These are phyloP conservation scores for Juglanconis oblonga DNA, from an alignment of 2,329 filamentous ascomycete genomes.

Conservation along the genomic window DNA sequence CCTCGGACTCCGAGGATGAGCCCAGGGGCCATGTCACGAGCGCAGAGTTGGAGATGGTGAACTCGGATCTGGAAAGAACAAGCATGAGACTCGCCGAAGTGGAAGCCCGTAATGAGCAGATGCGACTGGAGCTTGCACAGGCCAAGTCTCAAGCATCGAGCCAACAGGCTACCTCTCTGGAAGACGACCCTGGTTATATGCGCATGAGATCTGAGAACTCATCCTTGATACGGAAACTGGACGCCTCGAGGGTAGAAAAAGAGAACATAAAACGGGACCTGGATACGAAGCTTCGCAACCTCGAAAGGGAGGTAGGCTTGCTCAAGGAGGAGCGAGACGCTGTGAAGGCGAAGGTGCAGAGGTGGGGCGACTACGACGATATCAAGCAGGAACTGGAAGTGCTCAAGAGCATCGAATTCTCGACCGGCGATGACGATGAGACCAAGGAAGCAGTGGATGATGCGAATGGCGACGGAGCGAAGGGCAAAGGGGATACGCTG, in stretches of 20 bases:
- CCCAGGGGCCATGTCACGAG: constrained; percentile 68
- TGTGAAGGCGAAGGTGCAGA: constrained; percentile 77
- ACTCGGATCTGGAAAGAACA: constrained; percentile 86
- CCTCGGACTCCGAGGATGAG: constrained; percentile 49
- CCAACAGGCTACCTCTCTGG: constrained; percentile 59
- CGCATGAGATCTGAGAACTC: constrained; percentile 91
- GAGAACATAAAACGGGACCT: constrained; percentile 75
- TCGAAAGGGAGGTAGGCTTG: constrained; percentile 74
- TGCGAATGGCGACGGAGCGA: constrained; percentile 49
- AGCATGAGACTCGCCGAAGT: constrained; percentile 84
- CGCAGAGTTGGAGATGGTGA: constrained; percentile 91
- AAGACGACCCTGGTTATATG: constrained; percentile 88
- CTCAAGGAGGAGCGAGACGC: constrained; percentile 78
- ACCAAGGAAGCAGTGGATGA: constrained; percentile 27
- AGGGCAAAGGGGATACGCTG: constrained; percentile 72
- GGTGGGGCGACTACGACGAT: constrained; percentile 92
- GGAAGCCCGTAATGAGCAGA: constrained; percentile 89
- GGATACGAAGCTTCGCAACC: constrained; percentile 70
- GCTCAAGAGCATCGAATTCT: constrained; percentile 96
- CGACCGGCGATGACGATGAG: constrained; percentile 81
- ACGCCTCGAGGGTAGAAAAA: constrained; percentile 77
- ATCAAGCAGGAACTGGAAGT: constrained; percentile 95
- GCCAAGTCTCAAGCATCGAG: constrained; percentile 71
- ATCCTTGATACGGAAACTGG: constrained; percentile 82
- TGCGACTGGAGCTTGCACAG: constrained; percentile 87